Conservation (phyloP, 441 rosid genomes). For the Pelargonium exstipulatum region DNA sequence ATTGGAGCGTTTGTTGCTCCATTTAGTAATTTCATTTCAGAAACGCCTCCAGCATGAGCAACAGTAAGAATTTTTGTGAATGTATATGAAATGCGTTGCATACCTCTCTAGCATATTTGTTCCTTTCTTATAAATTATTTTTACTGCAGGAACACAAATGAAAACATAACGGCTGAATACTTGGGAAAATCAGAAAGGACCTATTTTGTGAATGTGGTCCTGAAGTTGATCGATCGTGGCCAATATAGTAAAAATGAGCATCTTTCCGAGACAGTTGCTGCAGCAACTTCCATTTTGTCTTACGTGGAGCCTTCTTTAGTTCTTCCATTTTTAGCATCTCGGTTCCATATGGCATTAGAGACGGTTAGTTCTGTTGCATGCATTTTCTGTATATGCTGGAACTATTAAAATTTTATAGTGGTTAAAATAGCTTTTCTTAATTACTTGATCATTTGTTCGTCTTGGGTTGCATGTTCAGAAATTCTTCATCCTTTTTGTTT, state of each 20-base stretch:
- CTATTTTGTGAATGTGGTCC: slow-evolving; percentile 61
- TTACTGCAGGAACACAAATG: slow-evolving; percentile 47
- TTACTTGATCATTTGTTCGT: neutral
- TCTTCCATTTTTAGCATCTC: slow-evolving; percentile 89
- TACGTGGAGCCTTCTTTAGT: slow-evolving; percentile 95
- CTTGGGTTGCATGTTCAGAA: slow-evolving; percentile 11
- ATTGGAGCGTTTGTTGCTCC: slow-evolving; percentile 77
- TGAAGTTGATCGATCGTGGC: slow-evolving; percentile 93
- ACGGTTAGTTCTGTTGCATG: slow-evolving; percentile 68
- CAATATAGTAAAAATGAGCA: slow-evolving; percentile 98
- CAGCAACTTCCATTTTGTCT: slow-evolving; percentile 88
- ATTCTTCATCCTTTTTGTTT: slow-evolving; percentile 15
- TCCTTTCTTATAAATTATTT: slow-evolving; percentile 25
- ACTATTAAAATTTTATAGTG: slow-evolving; percentile 15
- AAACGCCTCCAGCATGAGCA: slow-evolving; percentile 89
- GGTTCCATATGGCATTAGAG: slow-evolving; percentile 97
- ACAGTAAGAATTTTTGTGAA: slow-evolving; percentile 48
- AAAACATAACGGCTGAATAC: slow-evolving; percentile 35
- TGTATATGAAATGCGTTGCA: slow-evolving; percentile 11
- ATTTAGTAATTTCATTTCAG: slow-evolving; percentile 81
- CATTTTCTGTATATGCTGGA: slow-evolving; percentile 17
- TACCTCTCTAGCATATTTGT: slow-evolving; percentile 25
- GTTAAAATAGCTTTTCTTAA: slow-evolving; percentile 2
- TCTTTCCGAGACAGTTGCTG: slow-evolving; percentile 98
- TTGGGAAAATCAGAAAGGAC: slow-evolving; percentile 72